Base-by-base conservation (phyloP, 176 grass and related monocot species). In the Aechmea fasciata region DNA sequence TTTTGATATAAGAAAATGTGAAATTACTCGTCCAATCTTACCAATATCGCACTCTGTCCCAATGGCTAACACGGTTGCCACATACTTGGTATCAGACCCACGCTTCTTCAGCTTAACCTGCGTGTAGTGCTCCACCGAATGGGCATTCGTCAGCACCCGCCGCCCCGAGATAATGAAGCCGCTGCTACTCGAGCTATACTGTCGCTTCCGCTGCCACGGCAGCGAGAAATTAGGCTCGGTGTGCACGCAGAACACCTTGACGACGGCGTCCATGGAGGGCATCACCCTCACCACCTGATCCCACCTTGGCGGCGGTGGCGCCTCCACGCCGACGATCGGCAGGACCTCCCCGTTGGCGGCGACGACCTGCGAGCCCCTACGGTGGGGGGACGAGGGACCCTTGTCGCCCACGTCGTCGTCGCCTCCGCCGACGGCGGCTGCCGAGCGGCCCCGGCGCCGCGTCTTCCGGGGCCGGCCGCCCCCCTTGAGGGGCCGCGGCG, bases 71-170 rank as follows among this genome's bases (percentile, higher is more conserved):
- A 97, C 93, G 48, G 84, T 87, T 13, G 93, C 93, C 0, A 97
- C 79, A 65, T 97, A 97, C 74, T 97, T 97, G 68, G 86, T 92
- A 76, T 97, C 93, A 0, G 84, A 92, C 11, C 93, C 89, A 0
- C 93, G 83, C 74, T 97, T 97, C 84, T 97, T 97, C 29, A 97
- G 86, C 79, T 97, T 97, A 55, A 97, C 89, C 59, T 97, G 93
- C 41, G 89, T 97, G 69, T 90, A 48, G 62, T 97, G 93, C 81
- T 97, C 93, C 7, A 97, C 93, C 3, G 93, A 97, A 57, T 97
- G 93, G 1, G 93, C 93, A 15, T 92, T 92, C 14, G 93, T 97
- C 64, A 97, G 78, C 71, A 97, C 93, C 84, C 93, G 78, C n/a
- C 89, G 77, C 0, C 86, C 89, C 0, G 61, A 24, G 19, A 97